Evolutionary conservation across 805 yeast species (phyloP), one percentile per base, ranked within the genome.

Genomic region (Candida takata): DNA sequence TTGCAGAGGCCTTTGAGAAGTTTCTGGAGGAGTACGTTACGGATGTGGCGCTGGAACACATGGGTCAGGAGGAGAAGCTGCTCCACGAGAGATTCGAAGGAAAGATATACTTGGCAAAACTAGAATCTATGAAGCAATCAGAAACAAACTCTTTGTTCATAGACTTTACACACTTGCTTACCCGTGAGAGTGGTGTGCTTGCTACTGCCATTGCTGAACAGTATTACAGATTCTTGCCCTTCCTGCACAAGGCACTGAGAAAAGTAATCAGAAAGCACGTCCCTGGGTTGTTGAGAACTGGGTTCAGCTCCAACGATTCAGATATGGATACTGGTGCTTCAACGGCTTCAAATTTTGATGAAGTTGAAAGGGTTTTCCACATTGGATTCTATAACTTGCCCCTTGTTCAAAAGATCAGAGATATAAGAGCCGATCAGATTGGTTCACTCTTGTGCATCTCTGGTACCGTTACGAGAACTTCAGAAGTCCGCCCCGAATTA

Each of bases 401-500:
- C 2, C 64, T 84, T 0, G 71, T 82, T 13, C 76, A 84, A 51
- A 74, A 95, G 57, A 82, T 92, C 48, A 76, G 98, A 54, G 97
- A 90, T 53, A 71, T 92, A 39, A 73, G 92, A 52, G 84, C 97
- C 2, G 95, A 84, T 47, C 81, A 80, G 45, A 81, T 92, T 39
- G 98, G 97, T 12, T 69, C 83, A 8, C 69, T 90, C 42, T 70
- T 86, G 64, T 69, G 90, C 8, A 83, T 90, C 24, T 78, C 90
- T 8, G 98, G 97, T 37, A 92, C 98, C 0, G 95, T 92, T 5
- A 90, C 97, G 1, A 75, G 97, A 57, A 86, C 97, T 0, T 81
- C 94, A 16, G 97, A 92, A 62, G 97, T 92, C 10, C 75, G 97
- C 39, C 98, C 98, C 0, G 98, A 92, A 60, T 69, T 92, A 42